Percentiles rank a stretch among this genome's conserved stretches.
Conservation (phyloP, 192 early-diverging fungal species). For the Haplosporangium gracile region DNA sequence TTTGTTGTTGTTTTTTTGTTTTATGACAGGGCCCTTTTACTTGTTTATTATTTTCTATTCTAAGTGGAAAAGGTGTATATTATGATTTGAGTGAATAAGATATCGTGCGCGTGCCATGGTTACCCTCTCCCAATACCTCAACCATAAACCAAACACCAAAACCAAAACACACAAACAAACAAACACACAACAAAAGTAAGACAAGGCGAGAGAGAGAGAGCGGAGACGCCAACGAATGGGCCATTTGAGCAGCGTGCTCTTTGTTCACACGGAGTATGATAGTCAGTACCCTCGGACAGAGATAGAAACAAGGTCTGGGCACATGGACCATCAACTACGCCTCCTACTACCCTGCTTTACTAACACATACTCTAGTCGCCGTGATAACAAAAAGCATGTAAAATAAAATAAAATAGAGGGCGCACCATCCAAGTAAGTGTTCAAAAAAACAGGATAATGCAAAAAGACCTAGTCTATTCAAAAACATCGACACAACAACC, state of each 20-base stretch:
- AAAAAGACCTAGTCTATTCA: not conserved
- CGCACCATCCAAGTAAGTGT: not conserved
- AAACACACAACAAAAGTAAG: not conserved
- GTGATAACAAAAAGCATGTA: not conserved
- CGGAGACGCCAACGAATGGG: not conserved
- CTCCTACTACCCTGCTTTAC: not conserved
- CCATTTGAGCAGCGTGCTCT: not conserved
- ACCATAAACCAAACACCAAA: not conserved
- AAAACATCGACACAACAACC: not conserved
- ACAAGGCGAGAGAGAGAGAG: not conserved
- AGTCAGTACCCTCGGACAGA: not conserved
- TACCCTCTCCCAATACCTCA: not conserved
- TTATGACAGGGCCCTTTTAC: not conserved
- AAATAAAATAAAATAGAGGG: not conserved
- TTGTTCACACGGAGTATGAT: not conserved
- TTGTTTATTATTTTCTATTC: not conserved
- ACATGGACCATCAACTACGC: not conserved
- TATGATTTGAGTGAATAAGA: not conserved
- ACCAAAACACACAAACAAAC: not conserved
- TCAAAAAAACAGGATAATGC: not conserved
- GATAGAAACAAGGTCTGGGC: not conserved
- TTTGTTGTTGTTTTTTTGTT: not conserved
- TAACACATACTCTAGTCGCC: not conserved
- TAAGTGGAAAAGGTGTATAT: not conserved
- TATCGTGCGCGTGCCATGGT: slow-evolving; percentile 2